Conservation (phyloP, 1,284 basidiomycete species). For the Gastroboletus turbinatus region DNA sequence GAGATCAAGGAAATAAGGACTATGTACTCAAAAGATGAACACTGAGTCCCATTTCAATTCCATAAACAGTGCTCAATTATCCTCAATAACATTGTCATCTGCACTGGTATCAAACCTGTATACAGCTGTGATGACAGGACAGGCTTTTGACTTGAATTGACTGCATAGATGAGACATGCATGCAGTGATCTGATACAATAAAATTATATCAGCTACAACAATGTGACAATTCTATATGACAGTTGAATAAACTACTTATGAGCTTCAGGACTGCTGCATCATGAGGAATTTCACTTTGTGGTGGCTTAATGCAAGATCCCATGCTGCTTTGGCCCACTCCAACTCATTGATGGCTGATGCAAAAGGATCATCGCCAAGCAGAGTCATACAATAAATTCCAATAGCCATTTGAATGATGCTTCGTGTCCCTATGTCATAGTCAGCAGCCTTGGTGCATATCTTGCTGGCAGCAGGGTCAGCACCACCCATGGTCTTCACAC, state of each 20-base stretch:
- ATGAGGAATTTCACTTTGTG: neutral
- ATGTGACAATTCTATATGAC: neutral
- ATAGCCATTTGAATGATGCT: neutral
- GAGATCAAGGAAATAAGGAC: neutral
- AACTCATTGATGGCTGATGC: neutral
- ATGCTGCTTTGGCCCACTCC: neutral
- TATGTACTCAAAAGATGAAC: neutral
- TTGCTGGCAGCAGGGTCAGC: neutral
- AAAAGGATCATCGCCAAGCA: neutral
- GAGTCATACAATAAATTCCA: neutral
- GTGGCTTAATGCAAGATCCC: neutral
- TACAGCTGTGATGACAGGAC: neutral
- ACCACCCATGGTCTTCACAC: neutral
- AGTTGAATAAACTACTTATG: neutral
- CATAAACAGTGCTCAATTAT: neutral
- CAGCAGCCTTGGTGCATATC: neutral
- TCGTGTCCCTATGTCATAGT: neutral
- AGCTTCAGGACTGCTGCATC: neutral
- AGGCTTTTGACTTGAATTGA: slow-evolving; percentile 1
- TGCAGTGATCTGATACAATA: neutral
- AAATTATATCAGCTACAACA: too few relatives aligned
- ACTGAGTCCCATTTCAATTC: neutral
- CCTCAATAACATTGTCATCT: neutral
- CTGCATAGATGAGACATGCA: neutral
- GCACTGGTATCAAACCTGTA: neutral